Percentiles rank a stretch among this genome's conserved stretches.
Evolutionary conservation across 495 filamentous ascomycete species (phyloP).

Genomic region (Thermothielavioides terrestris): DNA sequence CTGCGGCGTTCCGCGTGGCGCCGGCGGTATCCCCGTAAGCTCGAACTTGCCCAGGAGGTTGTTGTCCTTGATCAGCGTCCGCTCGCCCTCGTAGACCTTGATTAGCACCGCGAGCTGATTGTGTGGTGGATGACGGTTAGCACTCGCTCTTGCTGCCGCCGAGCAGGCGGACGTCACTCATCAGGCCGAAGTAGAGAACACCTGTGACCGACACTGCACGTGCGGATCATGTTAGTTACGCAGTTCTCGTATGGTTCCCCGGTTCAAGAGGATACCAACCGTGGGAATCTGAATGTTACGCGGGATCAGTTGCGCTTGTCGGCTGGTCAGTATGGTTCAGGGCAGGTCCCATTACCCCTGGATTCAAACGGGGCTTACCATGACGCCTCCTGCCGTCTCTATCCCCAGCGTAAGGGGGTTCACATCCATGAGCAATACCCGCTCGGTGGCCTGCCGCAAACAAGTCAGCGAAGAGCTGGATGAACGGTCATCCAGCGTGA

Average conservation of each 20-base stretch:
- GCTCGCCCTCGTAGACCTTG: constrained; percentile 90
- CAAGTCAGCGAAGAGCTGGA: constrained; percentile 32
- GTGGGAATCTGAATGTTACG: constrained; percentile 87
- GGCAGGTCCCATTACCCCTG: background rate
- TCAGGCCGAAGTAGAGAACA: constrained; percentile 81
- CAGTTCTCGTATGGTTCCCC: too few species aligned
- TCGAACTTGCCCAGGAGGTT: constrained; percentile 92
- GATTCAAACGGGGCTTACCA: constrained; percentile 27
- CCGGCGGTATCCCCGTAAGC: constrained; percentile 82
- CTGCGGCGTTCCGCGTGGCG: constrained; percentile 84
- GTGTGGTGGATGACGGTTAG: constrained; percentile 36
- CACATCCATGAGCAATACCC: constrained; percentile 81
- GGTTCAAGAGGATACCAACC: too few species aligned
- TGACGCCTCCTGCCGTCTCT: constrained; percentile 91
- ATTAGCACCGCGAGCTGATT: constrained; percentile 91
- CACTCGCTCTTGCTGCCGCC: too few species aligned
- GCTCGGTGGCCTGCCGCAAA: constrained; percentile 59
- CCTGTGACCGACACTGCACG: constrained; percentile 64
- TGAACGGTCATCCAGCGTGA: background rate
- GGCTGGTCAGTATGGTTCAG: background rate
- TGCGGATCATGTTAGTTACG: background rate
- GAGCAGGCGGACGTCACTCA: background rate
- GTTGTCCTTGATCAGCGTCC: constrained; percentile 84
- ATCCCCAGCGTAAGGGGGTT: constrained; percentile 94
- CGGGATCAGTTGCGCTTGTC: constrained; percentile 71